Conservation (phyloP, 164 flowering plant species). For the Nymphaea colorata region DNA sequence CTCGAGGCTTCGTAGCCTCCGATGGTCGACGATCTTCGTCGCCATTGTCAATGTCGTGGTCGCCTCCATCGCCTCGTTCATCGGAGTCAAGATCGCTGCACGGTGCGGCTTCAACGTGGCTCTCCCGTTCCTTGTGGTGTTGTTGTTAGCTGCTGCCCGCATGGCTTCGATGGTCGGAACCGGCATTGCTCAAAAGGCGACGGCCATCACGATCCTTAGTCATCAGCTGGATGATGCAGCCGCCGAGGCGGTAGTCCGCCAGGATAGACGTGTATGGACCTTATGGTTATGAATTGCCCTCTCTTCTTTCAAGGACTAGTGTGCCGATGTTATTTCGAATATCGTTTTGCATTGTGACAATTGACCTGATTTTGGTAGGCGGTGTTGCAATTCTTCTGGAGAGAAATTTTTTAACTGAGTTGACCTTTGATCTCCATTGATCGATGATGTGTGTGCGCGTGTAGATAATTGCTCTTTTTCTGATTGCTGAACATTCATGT, state of each 20-base stretch:
- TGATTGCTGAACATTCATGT: no score
- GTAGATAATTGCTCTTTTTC: no score
- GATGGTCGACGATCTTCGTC: constrained; percentile 25
- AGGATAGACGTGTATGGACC: constrained; percentile 41
- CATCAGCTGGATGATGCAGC: constrained; percentile 16
- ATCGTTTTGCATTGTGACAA: no score
- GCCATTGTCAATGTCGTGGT: constrained; percentile 21
- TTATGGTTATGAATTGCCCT: neutral
- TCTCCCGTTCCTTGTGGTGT: constrained; percentile 20
- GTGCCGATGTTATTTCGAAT: neutral
- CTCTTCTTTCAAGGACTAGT: neutral
- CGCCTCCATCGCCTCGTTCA: neutral
- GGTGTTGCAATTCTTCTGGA: no score
- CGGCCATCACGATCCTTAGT: constrained; percentile 32
- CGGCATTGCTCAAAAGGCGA: constrained; percentile 49
- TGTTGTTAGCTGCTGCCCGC: constrained; percentile 20
- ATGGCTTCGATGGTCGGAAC: constrained; percentile 31
- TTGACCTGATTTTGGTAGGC: no score
- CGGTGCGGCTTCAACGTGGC: neutral
- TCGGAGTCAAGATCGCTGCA: neutral
- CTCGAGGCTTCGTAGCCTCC: constrained; percentile 17
- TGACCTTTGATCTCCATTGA: no score
- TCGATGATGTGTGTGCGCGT: no score
- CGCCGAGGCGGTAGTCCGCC: constrained; percentile 37
- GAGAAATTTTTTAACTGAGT: no score